Conservation (phyloP, 2,329 filamentous ascomycete genomes). For the Epichloe typhina region DNA sequence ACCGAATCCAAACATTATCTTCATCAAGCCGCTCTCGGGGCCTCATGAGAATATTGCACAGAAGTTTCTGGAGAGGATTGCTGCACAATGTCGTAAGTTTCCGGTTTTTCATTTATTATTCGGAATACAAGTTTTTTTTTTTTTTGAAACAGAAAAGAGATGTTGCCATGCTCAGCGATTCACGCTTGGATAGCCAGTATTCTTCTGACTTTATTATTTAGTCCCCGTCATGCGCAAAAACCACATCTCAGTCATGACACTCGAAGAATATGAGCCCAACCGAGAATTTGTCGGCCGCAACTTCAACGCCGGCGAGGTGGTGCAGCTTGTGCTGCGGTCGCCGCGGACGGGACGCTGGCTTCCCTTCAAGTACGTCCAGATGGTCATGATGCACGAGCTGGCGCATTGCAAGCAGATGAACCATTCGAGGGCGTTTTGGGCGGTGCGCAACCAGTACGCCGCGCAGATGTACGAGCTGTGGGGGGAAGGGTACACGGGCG, state of each 20-base stretch:
- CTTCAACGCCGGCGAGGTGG: slow-evolving; percentile 79
- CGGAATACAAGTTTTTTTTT: too few relatives aligned
- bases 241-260: slow-evolving; percentile 49
- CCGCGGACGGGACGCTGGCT: slow-evolving; percentile 55
- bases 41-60: slow-evolving; percentile 48
- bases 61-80: slow-evolving; percentile 62
- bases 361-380: slow-evolving; percentile 72
- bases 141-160: neutral
- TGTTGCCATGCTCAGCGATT: too few relatives aligned
- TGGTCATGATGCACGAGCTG: slow-evolving; percentile 92
- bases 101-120: too few relatives aligned
- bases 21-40: slow-evolving; percentile 68
- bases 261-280: slow-evolving; percentile 76
- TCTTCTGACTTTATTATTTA: slow-evolving; percentile 11
- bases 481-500: slow-evolving; percentile 58
- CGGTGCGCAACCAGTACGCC: slow-evolving; percentile 60
- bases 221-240: slow-evolving; percentile 58
- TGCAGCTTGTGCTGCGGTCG: slow-evolving; percentile 70
- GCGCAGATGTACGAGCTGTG: slow-evolving; percentile 59
- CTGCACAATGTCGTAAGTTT: slow-evolving; percentile 58
- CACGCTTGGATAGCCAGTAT: neutral
- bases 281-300: slow-evolving; percentile 76
- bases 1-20: slow-evolving; percentile 67
- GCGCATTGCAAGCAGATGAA: slow-evolving; percentile 91
- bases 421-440: slow-evolving; percentile 70